Evolutionary conservation across 2,329 filamentous ascomycete species (phyloP).

Genomic region (Mycogone perniciosa): DNA sequence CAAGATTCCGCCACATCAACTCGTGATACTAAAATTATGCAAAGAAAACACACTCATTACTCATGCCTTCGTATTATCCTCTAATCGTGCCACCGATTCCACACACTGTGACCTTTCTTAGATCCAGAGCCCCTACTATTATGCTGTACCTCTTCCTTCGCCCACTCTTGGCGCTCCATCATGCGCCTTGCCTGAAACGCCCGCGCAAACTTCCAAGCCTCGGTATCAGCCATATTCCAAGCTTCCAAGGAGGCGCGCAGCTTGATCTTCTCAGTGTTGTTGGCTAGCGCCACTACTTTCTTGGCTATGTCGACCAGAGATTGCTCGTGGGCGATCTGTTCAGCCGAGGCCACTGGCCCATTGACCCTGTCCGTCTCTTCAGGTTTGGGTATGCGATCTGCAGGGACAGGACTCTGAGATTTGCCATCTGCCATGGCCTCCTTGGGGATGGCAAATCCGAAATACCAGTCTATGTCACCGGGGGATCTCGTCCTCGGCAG

Average conservation of each 20-base stretch:
- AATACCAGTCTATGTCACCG: constrained; percentile 77
- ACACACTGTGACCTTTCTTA: constrained; percentile 35
- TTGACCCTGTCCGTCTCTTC: constrained; percentile 31
- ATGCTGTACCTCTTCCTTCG: constrained; percentile 61
- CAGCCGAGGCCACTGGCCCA: constrained; percentile 44
- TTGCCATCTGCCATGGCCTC: constrained; percentile 38
- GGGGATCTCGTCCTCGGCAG: constrained; percentile 60
- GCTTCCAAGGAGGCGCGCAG: constrained; percentile 53
- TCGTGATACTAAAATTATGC: not conserved
- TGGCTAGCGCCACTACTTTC: constrained; percentile 45
- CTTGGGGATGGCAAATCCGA: constrained; percentile 75
- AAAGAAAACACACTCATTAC: constrained; percentile 2
- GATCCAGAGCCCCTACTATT: constrained; percentile 55
- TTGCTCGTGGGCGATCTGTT: constrained; percentile 50
- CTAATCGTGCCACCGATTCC: constrained; percentile 32
- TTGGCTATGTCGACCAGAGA: constrained; percentile 42
- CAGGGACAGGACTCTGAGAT: constrained; percentile 20
- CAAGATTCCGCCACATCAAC: too few species aligned
- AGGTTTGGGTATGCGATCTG: constrained; percentile 16
- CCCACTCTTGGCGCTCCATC: constrained; percentile 62
- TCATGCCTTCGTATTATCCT: not conserved
- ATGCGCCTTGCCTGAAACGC: constrained; percentile 58
- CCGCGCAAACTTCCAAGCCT: constrained; percentile 69
- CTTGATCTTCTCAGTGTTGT: constrained; percentile 37
- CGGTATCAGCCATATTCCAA: constrained; percentile 66